phyloP scores from a whole-genome alignment of 2,329 filamentous ascomycete species.

The Neofusicoccum umdonicola region DNA sequence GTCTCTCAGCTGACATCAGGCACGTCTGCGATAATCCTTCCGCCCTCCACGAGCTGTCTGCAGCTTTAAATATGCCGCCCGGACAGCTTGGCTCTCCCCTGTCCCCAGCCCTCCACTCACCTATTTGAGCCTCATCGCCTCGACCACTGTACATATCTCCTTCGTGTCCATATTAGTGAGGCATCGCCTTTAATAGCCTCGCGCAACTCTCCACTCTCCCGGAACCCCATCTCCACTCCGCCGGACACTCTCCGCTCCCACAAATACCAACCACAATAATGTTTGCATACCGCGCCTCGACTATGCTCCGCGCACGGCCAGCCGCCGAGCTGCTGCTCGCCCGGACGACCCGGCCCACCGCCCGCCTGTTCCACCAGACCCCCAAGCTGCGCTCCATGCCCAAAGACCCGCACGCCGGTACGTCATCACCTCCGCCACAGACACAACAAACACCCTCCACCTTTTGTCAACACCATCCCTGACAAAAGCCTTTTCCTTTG shows the following conservation, averaged over 20 bases:
- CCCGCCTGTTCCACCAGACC: neutral
- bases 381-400: neutral
- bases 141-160: neutral
- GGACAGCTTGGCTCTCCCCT: neutral
- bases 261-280: neutral
- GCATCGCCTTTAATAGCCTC: neutral
- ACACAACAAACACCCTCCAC: neutral
- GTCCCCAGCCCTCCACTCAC: neutral
- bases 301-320: constrained; percentile 11
- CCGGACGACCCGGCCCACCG: neutral
- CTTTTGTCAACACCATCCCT: neutral
- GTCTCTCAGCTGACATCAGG: constrained; percentile 1
- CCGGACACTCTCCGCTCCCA: neutral
- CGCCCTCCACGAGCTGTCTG: neutral
- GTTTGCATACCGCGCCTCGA: neutral
- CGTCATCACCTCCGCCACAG: neutral
- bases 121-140: neutral
- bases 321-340: neutral
- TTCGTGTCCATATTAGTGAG: neutral
- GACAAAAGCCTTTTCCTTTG: neutral
- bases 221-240: neutral
- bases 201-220: neutral
- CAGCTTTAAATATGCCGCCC: constrained; percentile 7
- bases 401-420: neutral
- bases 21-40: neutral